Conservation (phyloP, 768 basidiomycete species). For the Tricholoma hemisulphureum region DNA sequence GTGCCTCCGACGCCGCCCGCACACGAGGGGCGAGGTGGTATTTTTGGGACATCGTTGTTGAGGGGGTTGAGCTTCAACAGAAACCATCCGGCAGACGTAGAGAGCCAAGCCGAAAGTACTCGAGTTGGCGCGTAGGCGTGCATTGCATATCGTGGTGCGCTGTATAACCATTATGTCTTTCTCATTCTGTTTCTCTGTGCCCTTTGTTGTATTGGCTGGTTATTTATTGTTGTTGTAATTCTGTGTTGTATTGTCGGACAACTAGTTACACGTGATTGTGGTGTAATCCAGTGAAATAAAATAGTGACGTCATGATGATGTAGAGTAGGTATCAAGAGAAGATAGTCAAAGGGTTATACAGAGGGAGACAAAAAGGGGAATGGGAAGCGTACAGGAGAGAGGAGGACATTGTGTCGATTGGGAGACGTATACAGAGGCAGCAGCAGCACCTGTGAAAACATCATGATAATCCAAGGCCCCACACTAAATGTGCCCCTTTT, state of each 20-base stretch:
- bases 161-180: neutral
- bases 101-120: slow-evolving; percentile 28
- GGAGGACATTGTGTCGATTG: neutral
- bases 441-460: neutral
- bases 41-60: slow-evolving; percentile 16
- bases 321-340: neutral
- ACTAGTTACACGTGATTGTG: neutral
- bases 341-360: neutral
- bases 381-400: neutral
- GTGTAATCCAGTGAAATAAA: neutral
- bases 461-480: neutral
- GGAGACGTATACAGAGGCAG: slow-evolving; percentile 1
- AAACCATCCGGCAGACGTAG: slow-evolving; percentile 25
- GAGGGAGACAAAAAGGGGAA: too few relatives aligned
- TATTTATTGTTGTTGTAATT: neutral
- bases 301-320: slow-evolving; percentile 3
- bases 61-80: slow-evolving; percentile 20
- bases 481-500: too few relatives aligned
- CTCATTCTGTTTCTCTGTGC: neutral
- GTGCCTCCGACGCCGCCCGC: neutral
- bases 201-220: neutral
- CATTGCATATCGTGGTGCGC: neutral
- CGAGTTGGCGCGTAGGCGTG: slow-evolving; percentile 18
- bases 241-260: too few relatives aligned
- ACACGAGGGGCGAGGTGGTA: slow-evolving; percentile 4